These are phyloP conservation scores for Pichia rugopelliculosa DNA, from an alignment of 805 yeast species.

Conservation along the genomic window DNA sequence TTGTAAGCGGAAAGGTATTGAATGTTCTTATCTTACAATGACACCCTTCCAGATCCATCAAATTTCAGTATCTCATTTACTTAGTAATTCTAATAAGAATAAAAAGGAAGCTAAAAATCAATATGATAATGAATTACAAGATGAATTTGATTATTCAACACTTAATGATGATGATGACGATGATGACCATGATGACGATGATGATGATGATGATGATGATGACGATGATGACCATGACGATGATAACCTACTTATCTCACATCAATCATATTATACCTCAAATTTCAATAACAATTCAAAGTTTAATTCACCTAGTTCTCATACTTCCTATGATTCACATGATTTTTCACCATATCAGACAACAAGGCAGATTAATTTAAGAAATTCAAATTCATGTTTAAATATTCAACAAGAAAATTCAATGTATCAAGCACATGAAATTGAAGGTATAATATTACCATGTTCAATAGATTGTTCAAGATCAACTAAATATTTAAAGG, in stretches of 20 bases:
- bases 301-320: not conserved
- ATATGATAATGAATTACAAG: not conserved
- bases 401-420: conserved; percentile 4
- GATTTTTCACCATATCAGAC: not conserved
- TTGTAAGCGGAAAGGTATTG: conserved; percentile 2
- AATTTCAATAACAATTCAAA: not conserved
- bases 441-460: conserved; percentile 7
- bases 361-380: not conserved
- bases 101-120: not conserved
- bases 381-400: not conserved
- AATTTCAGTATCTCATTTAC: not conserved
- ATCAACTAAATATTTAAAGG: too few relatives aligned
- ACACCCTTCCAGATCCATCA: conserved; percentile 11
- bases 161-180: not conserved
- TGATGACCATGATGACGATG: not conserved
- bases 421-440: conserved; percentile 7
- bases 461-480: not conserved
- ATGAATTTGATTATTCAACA: not conserved
- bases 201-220: not conserved
- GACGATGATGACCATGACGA: not conserved
- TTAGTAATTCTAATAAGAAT: not conserved
- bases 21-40: conserved; percentile 11
- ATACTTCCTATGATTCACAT: not conserved
- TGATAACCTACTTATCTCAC: not conserved
- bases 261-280: not conserved